These are phyloP conservation scores for Lolium multiflorum DNA, from an alignment of 176 grass and related monocot species.

Conservation along the genomic window DNA sequence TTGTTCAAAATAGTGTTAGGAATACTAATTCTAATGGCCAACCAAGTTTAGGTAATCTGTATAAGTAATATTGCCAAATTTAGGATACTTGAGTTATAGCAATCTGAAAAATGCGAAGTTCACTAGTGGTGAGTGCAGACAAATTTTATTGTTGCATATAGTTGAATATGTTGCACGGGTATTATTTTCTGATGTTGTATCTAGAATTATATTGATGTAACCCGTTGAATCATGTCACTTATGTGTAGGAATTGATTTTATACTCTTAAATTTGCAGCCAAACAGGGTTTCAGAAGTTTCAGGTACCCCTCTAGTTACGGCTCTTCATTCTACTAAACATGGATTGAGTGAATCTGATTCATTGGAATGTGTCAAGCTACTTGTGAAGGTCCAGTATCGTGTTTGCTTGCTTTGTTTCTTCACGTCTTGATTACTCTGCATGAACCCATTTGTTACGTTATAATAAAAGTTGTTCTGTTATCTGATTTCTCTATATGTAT, in stretches of 20 bases:
- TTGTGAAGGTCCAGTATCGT: slow-evolving; percentile 17
- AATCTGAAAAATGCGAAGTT: neutral
- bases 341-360: slow-evolving; percentile 33
- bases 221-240: neutral
- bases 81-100: neutral
- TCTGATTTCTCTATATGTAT: neutral
- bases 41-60: neutral
- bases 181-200: neutral
- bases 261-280: slow-evolving; percentile 26
- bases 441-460: neutral
- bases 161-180: neutral
- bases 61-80: neutral
- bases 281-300: slow-evolving; percentile 32
- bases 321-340: slow-evolving; percentile 28
- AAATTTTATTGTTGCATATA: neutral
- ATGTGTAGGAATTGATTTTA: neutral
- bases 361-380: slow-evolving; percentile 31
- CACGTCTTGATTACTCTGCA: neutral
- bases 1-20: neutral
- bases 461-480: neutral
- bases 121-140: neutral
- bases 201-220: neutral
- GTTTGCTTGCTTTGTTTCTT: neutral
- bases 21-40: slow-evolving; percentile 5
- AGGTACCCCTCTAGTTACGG: slow-evolving; percentile 19